Evolutionary conservation across 371 early-diverging fungal species (phyloP).

Genomic region (Coemansia sp.): DNA sequence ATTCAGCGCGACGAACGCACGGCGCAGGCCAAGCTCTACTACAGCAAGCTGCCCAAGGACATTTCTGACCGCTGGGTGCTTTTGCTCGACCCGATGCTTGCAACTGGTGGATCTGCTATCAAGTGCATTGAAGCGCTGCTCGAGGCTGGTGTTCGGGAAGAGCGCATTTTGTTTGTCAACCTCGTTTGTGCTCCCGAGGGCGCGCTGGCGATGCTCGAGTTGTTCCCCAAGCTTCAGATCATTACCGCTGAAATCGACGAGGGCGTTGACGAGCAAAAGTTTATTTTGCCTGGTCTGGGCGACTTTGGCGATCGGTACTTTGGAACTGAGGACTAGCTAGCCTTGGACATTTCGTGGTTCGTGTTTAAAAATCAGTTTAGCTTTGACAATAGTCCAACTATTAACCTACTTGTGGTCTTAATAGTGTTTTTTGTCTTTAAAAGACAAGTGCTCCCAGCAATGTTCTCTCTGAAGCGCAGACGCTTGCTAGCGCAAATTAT

Average conservation of each 20-base stretch:
- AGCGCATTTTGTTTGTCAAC: slow-evolving; percentile 81
- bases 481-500: too few species aligned
- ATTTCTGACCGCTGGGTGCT: slow-evolving; percentile 80
- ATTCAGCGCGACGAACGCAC: slow-evolving; percentile 95
- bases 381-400: too few species aligned
- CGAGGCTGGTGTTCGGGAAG: slow-evolving; percentile 82
- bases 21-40: slow-evolving; percentile 84
- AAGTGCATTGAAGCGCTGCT: slow-evolving; percentile 87
- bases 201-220: slow-evolving; percentile 66
- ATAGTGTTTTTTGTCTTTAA: too few species aligned
- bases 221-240: slow-evolving; percentile 81
- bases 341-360: too few species aligned
- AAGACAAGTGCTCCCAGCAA: too few species aligned
- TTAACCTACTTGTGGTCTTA: too few species aligned
- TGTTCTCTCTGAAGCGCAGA: too few species aligned
- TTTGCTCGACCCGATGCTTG: slow-evolving; percentile 93
- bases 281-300: slow-evolving; percentile 91
- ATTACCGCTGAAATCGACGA: slow-evolving; percentile 82
- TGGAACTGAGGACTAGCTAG: slow-evolving; percentile 55
- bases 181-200: slow-evolving; percentile 83
- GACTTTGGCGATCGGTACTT: slow-evolving; percentile 86
- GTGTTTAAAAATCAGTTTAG: too few species aligned
- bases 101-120: slow-evolving; percentile 92
- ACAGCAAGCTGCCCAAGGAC: slow-evolving; percentile 88
- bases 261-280: slow-evolving; percentile 78